Evolutionary conservation across 257 asterid species (phyloP), one percentile per base, ranked within the genome.

Genomic region (Thymus quinquecostatus): DNA sequence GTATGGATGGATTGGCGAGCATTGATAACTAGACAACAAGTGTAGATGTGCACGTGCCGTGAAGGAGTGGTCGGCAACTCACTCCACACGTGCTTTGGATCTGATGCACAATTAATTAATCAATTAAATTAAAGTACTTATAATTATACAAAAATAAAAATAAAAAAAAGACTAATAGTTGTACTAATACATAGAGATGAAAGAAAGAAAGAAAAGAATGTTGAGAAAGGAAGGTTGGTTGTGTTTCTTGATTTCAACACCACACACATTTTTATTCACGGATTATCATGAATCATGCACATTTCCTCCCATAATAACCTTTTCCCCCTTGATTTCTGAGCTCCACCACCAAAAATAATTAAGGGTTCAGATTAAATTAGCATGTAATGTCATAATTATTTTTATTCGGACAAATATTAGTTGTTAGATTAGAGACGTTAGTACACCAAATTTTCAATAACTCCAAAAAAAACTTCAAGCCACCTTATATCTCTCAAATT

Each of bases 31-130:
- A 73, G 72, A 55, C 71, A 64, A 72, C 58, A 71, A 71, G 60
- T 51, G 83, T 34, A 29, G 70, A 74, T 67, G 81, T 80, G 90
- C 89, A 87, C 86, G 91, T 87, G 90, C 86, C 87, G 86, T 81
- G 81, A 78, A 78, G 83, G 86, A 83, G 86, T 83, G 89, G 86
- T 61, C 75, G 62, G 81, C 80, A 81, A 79, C 81, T 83, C 3
- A 84, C 80, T 69, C 83, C 76, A 82, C 90, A 87, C 79, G 94
- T 87, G 94, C 89, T 82, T 87, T 85, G 89, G 91, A 87, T 92
- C 96, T 85, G 96, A 83, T 87, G 96, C 87, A 68, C n/a, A 32
- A 70, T 13, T 53, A 13, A 43, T 63, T 53, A 10, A 34, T 47
- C 14, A 41, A 29, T 14, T 41, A 12, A 10, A 44, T 63, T 53